Base-by-base conservation (phyloP, 768 basidiomycete genomes). In the Asterophora lycoperdoides region DNA sequence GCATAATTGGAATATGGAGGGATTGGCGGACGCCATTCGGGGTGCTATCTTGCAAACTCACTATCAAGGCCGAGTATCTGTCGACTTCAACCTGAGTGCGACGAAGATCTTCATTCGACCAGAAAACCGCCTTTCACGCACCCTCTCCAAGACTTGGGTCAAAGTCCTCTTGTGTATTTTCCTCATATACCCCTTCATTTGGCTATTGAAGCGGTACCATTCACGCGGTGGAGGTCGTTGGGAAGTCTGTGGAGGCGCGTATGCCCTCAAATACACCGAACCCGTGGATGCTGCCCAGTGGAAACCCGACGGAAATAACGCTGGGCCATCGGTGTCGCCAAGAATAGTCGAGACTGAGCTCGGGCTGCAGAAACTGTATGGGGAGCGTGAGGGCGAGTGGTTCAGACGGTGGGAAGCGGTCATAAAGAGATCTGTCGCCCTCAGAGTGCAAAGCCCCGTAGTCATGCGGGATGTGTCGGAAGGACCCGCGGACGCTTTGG, bases 101-200 rank as follows among this genome's bases (percentile, higher is more conserved):
- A 67, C 74, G 14, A 73, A 72, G 39, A 70, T 92, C 47, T 79
- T 76, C 56, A 73, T 93, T 45, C 78, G 86, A 15, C 82, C 91
- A 0, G 69, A 83, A 53, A 88, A 83, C 62, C 56, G 57, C 38
- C 70, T 92, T 49, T 82, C 88, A 5, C 74, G 84, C 39, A 74
- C 77, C 53, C 76, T 90, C 34, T 84, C 83, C 20, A 83, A 81
- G 55, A 76, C 72, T 52, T 90, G 84, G 80, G 64, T 91, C 59
- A 83, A 81, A 55, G 73, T 86, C 55, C 60, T 92, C 11, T 73
- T 82, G 17, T 80, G 83, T 57, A 69, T 91, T 49, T 72, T 83
- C 11, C 64, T 90, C 51, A 73, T 93, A 51, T 92, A 80, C 60
- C 89, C 89, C 0, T 81, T 89, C 63, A 75, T 92, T 52, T 92